phyloP scores from a whole-genome alignment of 2,329 filamentous ascomycete species.

The Aaosphaeria pasadenensis region DNA sequence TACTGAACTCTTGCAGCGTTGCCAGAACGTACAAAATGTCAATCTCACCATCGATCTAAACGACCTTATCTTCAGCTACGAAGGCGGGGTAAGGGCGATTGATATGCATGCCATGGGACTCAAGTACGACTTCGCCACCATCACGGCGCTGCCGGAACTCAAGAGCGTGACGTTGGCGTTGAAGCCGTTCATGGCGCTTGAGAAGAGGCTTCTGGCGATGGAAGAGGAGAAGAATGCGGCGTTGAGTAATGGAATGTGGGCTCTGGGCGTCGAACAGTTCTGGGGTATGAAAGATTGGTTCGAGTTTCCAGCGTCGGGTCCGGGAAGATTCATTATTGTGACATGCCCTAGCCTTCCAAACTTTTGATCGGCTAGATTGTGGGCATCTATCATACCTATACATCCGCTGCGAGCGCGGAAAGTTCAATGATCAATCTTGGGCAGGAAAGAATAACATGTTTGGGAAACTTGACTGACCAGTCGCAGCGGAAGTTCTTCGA shows the following conservation, averaged over 20 bases:
- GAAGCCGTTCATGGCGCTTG: constrained; percentile 5
- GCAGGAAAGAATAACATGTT: too few relatives aligned
- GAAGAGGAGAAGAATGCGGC: background rate
- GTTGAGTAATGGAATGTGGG: background rate
- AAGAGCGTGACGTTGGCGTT: constrained; percentile 1
- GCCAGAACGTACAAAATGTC: constrained; percentile 1
- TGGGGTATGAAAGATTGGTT: constrained; percentile 6
- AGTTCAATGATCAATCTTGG: too few relatives aligned
- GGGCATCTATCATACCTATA: too few relatives aligned
- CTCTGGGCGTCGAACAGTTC: constrained; percentile 1
- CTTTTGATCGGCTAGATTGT: too few relatives aligned
- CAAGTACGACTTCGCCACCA: constrained; percentile 2
- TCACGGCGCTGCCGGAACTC: background rate
- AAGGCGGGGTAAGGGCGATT: background rate
- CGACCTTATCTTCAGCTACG: constrained; percentile 1
- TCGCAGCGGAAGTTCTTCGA: too few relatives aligned
- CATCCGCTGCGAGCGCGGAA: too few relatives aligned
- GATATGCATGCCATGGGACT: background rate
- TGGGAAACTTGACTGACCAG: too few relatives aligned
- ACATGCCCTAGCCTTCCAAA: background rate
- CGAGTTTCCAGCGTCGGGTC: background rate
- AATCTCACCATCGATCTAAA: constrained; percentile 2
- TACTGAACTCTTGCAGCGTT: constrained; percentile 1
- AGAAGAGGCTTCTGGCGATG: constrained; percentile 2
- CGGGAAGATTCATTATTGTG: constrained; percentile 1